Evolutionary conservation across 331 rosid genomes (phyloP).

Genomic region (Spiraea crenata): DNA sequence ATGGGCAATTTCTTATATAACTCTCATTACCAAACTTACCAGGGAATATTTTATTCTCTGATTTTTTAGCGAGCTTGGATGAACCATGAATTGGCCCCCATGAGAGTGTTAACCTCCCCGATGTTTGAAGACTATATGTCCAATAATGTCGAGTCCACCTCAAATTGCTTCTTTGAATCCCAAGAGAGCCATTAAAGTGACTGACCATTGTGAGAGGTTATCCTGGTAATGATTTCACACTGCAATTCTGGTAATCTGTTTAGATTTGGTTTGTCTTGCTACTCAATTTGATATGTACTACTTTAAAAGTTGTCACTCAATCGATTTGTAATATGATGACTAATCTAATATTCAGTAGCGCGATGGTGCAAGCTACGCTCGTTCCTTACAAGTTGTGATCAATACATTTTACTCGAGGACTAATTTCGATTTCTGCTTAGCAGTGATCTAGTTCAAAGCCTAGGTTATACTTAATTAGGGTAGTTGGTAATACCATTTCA

Average conservation of each 20-base stretch:
- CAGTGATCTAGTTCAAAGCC: background rate
- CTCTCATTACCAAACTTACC: too few relatives aligned
- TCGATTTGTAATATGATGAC: background rate
- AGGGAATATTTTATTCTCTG: too few relatives aligned
- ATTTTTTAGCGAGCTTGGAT: too few relatives aligned
- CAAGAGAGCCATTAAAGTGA: too few relatives aligned
- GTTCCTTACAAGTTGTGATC: background rate
- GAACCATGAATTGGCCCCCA: too few relatives aligned
- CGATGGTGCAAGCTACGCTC: conserved; percentile 11
- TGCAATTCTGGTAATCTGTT: conserved; percentile 22
- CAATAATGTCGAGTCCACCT: too few relatives aligned
- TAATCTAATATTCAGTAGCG: background rate
- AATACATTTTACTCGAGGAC: background rate
- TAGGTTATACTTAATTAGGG: background rate
- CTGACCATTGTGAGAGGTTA: too few relatives aligned
- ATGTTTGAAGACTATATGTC: too few relatives aligned
- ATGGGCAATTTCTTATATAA: too few relatives aligned
- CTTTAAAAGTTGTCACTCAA: background rate
- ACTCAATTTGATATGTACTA: background rate
- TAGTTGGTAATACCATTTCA: background rate
- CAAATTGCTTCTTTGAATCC: too few relatives aligned
- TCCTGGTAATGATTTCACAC: conserved; percentile 27
- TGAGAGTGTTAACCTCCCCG: too few relatives aligned
- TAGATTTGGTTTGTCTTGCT: conserved; percentile 10
- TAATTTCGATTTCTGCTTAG: background rate